These are phyloP conservation scores for Durusdinium trenchii DNA, from an alignment of 73 alveolate species.

Conservation along the genomic window DNA sequence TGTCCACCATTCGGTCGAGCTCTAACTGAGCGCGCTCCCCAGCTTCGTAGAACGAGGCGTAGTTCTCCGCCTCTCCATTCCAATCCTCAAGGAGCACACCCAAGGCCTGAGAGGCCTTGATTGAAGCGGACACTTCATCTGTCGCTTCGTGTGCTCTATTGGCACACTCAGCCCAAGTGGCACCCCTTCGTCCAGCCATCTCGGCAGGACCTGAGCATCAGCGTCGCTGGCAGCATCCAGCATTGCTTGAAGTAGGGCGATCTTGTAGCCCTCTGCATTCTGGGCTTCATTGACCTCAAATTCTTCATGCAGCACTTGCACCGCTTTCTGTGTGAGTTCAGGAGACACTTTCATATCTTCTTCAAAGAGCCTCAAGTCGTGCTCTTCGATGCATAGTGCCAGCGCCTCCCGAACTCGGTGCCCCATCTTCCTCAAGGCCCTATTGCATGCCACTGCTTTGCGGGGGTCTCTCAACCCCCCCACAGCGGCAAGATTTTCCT, in stretches of 20 bases:
- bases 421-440: too few relatives aligned
- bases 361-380: too few relatives aligned
- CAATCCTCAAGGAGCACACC: constrained; percentile 45
- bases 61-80: background rate
- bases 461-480: too few relatives aligned
- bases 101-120: constrained; percentile 48
- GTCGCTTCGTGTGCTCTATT: background rate
- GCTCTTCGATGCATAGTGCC: too few relatives aligned
- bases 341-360: too few relatives aligned
- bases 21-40: constrained; percentile 29
- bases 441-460: too few relatives aligned
- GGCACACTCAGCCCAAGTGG: background rate
- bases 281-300: too few relatives aligned
- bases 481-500: too few relatives aligned
- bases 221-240: background rate
- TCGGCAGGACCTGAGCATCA: background rate
- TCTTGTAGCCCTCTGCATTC: constrained; percentile 3
- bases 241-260: background rate
- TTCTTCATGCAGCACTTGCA: too few relatives aligned
- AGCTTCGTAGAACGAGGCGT: constrained; percentile 22
- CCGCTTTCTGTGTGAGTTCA: too few relatives aligned
- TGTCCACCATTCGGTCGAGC: constrained; percentile 16
- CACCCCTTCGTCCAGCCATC: constrained; percentile 12
- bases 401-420: too few relatives aligned
- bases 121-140: constrained; percentile 40